These are phyloP conservation scores for sunflower (Helianthus annuus) DNA, from an alignment of 129 eudicot species.

Conservation along the genomic window HanXRQr2.0-SUNRISE NC_035437.2:174869214-174869713, in stretches of 20 bases:
- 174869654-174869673: background rate
- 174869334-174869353: background rate
- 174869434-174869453: background rate
- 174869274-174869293: no score
- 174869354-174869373: background rate
- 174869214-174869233: no score
- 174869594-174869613: background rate
- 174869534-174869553: background rate
- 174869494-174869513: background rate
- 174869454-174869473: background rate
- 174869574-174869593: background rate
- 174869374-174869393: background rate
- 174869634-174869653: background rate
- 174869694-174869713: background rate
- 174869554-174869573: background rate
- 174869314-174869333: background rate
- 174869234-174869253: no score
- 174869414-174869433: no score
- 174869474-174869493: background rate
- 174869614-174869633: conserved; percentile 18
- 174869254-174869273: no score
- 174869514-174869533: background rate
- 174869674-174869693: background rate
- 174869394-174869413: background rate
- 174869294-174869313: no score